A percentile compares a stretch with the other conserved stretches of the same genome.
Evolutionary conservation across 2,329 filamentous ascomycete species (phyloP).

Genomic region (Eutypella sp.): DNA sequence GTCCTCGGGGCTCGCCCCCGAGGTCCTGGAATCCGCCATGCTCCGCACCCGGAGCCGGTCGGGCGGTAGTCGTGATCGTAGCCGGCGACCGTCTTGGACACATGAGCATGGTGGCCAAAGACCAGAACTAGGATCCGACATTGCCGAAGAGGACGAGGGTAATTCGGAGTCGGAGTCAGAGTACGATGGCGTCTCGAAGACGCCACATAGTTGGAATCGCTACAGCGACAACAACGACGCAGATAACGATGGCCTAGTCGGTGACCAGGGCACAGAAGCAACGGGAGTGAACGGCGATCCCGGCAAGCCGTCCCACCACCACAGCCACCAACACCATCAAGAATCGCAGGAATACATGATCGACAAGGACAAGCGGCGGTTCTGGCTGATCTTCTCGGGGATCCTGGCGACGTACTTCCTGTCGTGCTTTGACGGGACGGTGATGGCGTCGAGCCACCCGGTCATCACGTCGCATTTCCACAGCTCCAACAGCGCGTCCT

Average conservation of each 20-base stretch:
- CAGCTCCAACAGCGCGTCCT: slow-evolving; percentile 73
- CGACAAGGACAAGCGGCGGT: slow-evolving; percentile 43
- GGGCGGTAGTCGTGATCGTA: slow-evolving; percentile 15
- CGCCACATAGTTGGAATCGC: neutral
- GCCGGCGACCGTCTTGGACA: slow-evolving; percentile 2
- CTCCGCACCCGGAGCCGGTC: slow-evolving; percentile 30
- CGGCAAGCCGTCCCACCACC: neutral
- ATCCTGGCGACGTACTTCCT: slow-evolving; percentile 56
- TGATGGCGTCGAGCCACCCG: slow-evolving; percentile 78
- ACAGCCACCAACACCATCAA: slow-evolving; percentile 4
- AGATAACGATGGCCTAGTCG: neutral
- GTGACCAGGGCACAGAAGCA: neutral
- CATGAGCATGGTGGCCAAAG: slow-evolving; percentile 1
- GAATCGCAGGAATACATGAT: slow-evolving; percentile 33
- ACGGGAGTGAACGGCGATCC: slow-evolving; percentile 1
- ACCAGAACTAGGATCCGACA: neutral
- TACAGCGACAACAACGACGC: neutral
- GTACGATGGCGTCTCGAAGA: neutral
- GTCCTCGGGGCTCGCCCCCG: slow-evolving; percentile 38
- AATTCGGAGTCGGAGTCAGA: neutral
- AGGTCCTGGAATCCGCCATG: slow-evolving; percentile 35
- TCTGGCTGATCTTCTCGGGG: slow-evolving; percentile 59
- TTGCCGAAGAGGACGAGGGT: slow-evolving; percentile 1
- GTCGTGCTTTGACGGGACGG: slow-evolving; percentile 66
- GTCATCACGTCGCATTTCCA: slow-evolving; percentile 78